These are phyloP conservation scores for Lipomyces sp. DNA, from an alignment of 805 yeast species.

Conservation along the genomic window DNA sequence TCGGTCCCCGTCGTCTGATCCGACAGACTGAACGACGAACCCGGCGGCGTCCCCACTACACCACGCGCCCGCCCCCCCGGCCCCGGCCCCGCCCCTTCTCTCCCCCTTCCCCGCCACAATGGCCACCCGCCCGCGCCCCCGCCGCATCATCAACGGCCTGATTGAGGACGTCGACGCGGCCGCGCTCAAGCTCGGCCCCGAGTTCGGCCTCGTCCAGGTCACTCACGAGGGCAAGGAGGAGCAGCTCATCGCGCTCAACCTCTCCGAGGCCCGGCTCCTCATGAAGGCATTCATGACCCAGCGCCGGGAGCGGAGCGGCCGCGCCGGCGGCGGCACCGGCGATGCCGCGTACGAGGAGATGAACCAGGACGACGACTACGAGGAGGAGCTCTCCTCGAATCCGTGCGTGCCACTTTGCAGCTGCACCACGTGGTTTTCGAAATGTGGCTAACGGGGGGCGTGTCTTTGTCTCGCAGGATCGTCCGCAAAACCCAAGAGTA, in stretches of 20 bases:
- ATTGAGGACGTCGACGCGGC: slow-evolving; percentile 94
- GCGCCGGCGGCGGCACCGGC: slow-evolving; percentile 9
- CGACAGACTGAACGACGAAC: no score
- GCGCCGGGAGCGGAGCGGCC: slow-evolving; percentile 54
- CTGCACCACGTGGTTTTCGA: no score
- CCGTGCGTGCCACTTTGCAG: slow-evolving; percentile 11
- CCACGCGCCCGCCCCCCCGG: no score
- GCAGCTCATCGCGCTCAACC: slow-evolving; percentile 76
- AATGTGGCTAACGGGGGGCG: not conserved
- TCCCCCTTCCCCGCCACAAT: not conserved
- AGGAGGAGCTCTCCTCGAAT: slow-evolving; percentile 36
- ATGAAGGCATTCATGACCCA: slow-evolving; percentile 87
- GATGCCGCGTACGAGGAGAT: slow-evolving; percentile 35
- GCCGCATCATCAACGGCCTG: slow-evolving; percentile 57
- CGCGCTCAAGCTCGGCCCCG: slow-evolving; percentile 82
- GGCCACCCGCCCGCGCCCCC: slow-evolving; percentile 74
- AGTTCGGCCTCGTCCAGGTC: slow-evolving; percentile 75
- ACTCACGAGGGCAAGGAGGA: slow-evolving; percentile 77
- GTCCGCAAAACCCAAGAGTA: slow-evolving; percentile 89
- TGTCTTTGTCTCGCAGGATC: slow-evolving; percentile 46
- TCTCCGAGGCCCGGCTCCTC: slow-evolving; percentile 84
- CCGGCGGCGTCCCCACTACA: no score
- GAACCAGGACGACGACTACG: slow-evolving; percentile 39
- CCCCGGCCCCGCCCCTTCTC: no score
- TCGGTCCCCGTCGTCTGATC: no score